Conservation (phyloP, 176 grass and related monocot genomes). For the Saccharum spontaneum region DNA sequence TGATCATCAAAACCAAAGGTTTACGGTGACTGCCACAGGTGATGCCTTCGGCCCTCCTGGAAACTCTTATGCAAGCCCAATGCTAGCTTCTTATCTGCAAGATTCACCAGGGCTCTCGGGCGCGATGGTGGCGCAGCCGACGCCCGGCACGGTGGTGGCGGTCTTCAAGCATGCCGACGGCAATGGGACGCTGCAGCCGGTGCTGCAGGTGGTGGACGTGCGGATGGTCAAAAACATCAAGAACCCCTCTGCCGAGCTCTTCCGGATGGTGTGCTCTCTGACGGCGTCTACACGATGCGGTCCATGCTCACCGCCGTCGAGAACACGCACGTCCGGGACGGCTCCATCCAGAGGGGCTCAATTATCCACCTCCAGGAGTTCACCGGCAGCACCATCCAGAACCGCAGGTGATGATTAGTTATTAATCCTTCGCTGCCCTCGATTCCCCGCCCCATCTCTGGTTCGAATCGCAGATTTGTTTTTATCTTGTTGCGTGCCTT, state of each 20-base stretch:
- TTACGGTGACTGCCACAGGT: too few relatives aligned
- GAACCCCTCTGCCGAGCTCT: constrained; percentile 47
- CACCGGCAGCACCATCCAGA: constrained; percentile 82
- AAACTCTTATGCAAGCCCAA: too few relatives aligned
- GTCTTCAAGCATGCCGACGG: constrained; percentile 46
- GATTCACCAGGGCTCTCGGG: neutral
- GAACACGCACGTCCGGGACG: constrained; percentile 44
- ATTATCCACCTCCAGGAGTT: constrained; percentile 71
- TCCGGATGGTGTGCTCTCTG: constrained; percentile 80
- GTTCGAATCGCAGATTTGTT: neutral
- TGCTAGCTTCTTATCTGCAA: too few relatives aligned
- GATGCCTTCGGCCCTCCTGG: too few relatives aligned
- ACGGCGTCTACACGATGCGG: constrained; percentile 73
- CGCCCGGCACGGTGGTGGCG: constrained; percentile 46
- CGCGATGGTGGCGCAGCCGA: constrained; percentile 37
- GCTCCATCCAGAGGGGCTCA: constrained; percentile 38
- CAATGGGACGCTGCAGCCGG: constrained; percentile 44
- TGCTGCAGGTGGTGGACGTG: constrained; percentile 79
- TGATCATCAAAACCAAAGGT: too few relatives aligned
- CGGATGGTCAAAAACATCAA: constrained; percentile 41
- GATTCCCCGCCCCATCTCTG: neutral
- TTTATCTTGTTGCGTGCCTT: neutral
- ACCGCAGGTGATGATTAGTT: constrained; percentile 44
- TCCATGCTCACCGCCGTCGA: constrained; percentile 83
- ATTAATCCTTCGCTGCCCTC: neutral